Base-by-base conservation (phyloP, 768 basidiomycete genomes). In the Leucocoprinus birnbaumii region DNA sequence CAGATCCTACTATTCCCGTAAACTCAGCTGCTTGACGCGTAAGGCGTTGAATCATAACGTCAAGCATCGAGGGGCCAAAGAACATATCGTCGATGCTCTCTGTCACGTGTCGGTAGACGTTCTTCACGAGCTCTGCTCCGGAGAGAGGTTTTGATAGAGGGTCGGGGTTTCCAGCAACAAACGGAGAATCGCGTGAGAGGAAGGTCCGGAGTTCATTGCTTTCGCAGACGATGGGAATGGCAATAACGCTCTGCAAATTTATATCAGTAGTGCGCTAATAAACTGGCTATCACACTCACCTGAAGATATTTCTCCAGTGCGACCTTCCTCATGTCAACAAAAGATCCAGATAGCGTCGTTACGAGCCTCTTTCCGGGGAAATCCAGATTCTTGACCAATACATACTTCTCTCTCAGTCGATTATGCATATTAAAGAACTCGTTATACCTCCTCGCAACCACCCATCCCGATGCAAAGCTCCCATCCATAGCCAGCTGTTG, bases 61-160 rank as follows among this genome's bases (percentile, higher is more conserved):
- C 94, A 42, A 98, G 72, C 92, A 97, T 94, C 0, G 93, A 94
- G 2, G 91, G 95, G 2, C 92, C 94, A 60, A 96, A 93, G 71
- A 96, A 87, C 82, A 97, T 92, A 68, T 98, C 97, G 68, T 99
- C 97, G 63, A 98, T 87, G 66, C 94, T 94, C 59, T 92, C 91
- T 4, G 96, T 84, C 44, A 99, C 91, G 22, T 93, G 91, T 26
- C 88, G 86, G 66, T 96, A 98, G 55, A 99, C 81, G 21, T 85
- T 88, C 52, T 87, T 86, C 51, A 98, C 91, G 35, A 97, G 77
- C 53, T 84, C 85, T 13, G 83, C 83, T 6, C 87, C 86, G 18
- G 86, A 84, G 62, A 87, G 86, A 0, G 75, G 65, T 13, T 72
- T 68, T 4, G 74, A 61, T 10, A 71, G 65, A 66, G 86, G 82